Percentiles rank a stretch among this genome's conserved stretches.
Evolutionary conservation across 1,284 basidiomycete species (phyloP).

Genomic region (Rhizoctonia solani): DNA sequence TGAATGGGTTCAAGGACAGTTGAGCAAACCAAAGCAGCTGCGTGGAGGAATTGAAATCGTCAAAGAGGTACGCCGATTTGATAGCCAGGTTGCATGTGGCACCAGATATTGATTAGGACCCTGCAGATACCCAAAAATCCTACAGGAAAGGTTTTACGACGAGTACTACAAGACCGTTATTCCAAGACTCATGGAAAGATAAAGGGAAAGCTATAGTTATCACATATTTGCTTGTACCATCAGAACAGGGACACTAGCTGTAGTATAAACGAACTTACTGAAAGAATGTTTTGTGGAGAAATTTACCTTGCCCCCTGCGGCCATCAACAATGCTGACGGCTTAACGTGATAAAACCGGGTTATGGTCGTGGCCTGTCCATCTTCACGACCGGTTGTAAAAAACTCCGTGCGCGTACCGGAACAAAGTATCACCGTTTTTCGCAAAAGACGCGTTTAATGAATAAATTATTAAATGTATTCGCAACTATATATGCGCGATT

Average conservation of each 20-base stretch:
- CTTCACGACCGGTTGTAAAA: no score
- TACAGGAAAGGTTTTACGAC: conserved; percentile 67
- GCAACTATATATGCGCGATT: no score
- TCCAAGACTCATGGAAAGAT: conserved; percentile 48
- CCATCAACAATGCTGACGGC: no score
- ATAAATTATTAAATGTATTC: no score
- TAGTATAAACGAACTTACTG: no score
- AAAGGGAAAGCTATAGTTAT: conserved; percentile 47
- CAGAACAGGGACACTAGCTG: not conserved
- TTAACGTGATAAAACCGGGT: no score
- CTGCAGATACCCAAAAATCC: conserved; percentile 68
- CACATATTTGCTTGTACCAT: not conserved
- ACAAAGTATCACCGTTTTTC: no score
- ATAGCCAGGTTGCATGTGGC: not conserved
- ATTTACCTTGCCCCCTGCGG: no score
- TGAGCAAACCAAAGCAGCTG: conserved; percentile 73
- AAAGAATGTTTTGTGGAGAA: no score
- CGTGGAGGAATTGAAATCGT: conserved; percentile 70
- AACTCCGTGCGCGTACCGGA: no score
- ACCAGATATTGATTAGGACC: not conserved
- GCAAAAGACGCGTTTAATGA: no score
- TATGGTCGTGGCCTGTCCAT: no score
- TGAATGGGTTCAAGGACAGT: conserved; percentile 59
- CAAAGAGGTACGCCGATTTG: conserved; percentile 52
- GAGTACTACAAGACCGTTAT: conserved; percentile 60